A percentile compares a stretch with the other conserved stretches of the same genome.
Conservation (phyloP, 2,329 filamentous ascomycete genomes). For the Fusarium pseudocircinatum region DNA sequence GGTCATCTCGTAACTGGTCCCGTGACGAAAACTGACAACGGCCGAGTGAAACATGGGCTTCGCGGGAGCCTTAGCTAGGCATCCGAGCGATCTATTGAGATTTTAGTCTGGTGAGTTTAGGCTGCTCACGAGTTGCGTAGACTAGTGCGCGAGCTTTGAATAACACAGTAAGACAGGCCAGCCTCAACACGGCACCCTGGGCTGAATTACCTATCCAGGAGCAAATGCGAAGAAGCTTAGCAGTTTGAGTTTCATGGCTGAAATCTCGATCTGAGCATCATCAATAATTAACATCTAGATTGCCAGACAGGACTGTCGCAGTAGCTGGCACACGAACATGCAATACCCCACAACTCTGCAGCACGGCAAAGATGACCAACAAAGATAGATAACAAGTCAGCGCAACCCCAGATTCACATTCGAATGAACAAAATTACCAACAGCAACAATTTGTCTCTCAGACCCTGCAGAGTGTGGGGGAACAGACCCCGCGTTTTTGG, state of each 20-base stretch:
- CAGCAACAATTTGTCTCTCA: constrained; percentile 13
- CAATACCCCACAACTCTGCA: constrained; percentile 4
- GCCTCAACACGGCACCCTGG: constrained; percentile 14
- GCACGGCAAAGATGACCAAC: constrained; percentile 1
- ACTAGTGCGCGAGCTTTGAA: neutral
- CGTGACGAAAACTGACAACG: constrained; percentile 16
- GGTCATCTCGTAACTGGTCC: constrained; percentile 20
- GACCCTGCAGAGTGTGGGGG: constrained; percentile 40
- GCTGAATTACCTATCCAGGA: neutral
- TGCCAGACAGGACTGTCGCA: neutral
- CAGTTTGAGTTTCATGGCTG: constrained; percentile 15
- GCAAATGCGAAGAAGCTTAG: neutral
- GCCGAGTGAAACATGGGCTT: constrained; percentile 27
- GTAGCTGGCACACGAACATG: neutral
- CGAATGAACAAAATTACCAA: constrained; percentile 15
- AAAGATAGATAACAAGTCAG: neutral
- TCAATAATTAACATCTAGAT: neutral
- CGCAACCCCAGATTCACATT: constrained; percentile 4
- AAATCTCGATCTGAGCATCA: constrained; percentile 14
- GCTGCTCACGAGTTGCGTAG: constrained; percentile 17
- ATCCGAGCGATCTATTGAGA: constrained; percentile 9
- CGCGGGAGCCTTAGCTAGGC: constrained; percentile 26
- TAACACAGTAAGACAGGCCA: constrained; percentile 25
- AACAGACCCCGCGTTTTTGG: constrained; percentile 43
- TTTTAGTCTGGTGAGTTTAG: constrained; percentile 10